Evolutionary conservation across 306 rosid species (phyloP).

Genomic region (Gynostemma pentaphyllum): DNA sequence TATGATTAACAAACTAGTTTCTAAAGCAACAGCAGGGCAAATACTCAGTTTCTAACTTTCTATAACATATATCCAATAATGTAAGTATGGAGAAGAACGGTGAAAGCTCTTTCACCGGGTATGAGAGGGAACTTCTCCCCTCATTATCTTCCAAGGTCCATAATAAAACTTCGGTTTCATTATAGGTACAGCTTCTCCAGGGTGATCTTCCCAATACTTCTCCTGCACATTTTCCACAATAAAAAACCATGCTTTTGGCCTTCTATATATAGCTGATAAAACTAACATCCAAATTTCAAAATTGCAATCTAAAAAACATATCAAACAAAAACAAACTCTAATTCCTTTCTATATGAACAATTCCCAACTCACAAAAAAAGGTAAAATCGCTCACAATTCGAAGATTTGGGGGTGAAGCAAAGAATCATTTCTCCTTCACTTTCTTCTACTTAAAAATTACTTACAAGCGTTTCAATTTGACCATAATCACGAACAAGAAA

Average conservation of each 20-base stretch:
- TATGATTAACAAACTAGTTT: neutral
- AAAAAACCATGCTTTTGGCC: neutral
- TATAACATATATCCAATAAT: neutral
- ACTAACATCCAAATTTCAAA: neutral
- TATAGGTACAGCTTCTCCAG: slow-evolving; percentile 61
- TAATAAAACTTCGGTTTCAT: slow-evolving; percentile 66
- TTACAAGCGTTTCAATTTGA: no score
- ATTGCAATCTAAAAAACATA: no score
- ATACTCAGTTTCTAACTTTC: neutral
- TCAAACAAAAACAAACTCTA: neutral
- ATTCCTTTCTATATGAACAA: neutral
- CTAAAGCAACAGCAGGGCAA: neutral
- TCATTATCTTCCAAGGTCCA: slow-evolving; percentile 68
- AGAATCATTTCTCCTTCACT: neutral
- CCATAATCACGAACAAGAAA: neutral
- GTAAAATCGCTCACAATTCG: no score
- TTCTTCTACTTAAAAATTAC: neutral
- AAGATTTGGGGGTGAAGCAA: neutral
- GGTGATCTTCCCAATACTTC: slow-evolving; percentile 90
- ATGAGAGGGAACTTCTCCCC: slow-evolving; percentile 36
- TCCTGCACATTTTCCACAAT: slow-evolving; percentile 43
- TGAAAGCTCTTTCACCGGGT: slow-evolving; percentile 15
- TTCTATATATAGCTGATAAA: no score
- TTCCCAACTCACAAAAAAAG: neutral
- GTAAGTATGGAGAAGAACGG: neutral